phyloP scores from a whole-genome alignment of 202 grass and related monocot genomes.

The Schoenoplectus tabernaemontani region DNA sequence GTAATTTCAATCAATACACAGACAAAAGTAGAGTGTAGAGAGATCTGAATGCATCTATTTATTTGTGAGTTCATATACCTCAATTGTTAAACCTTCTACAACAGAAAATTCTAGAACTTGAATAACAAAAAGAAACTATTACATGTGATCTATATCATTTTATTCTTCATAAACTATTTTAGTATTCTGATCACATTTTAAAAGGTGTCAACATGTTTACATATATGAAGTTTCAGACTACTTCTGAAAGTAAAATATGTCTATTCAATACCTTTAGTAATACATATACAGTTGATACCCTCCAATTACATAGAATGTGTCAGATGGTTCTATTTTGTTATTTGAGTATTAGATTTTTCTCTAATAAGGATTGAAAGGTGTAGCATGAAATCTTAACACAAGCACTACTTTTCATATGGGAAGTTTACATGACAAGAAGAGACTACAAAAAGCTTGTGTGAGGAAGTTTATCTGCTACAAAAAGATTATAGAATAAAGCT shows the following conservation, averaged over 20 bases:
- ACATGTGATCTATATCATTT: not conserved
- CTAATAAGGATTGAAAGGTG: not conserved
- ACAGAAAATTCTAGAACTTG: not conserved
- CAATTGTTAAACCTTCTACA: not conserved
- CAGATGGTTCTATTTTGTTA: not conserved
- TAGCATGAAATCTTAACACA: not conserved
- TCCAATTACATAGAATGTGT: too few relatives aligned
- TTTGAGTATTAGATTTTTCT: not conserved
- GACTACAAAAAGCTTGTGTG: too few relatives aligned
- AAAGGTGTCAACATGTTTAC: not conserved
- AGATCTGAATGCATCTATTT: not conserved
- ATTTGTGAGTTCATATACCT: not conserved
- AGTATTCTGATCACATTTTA: not conserved
- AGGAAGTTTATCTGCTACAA: too few relatives aligned
- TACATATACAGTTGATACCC: not conserved
- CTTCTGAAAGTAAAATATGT: not conserved
- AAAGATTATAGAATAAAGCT: too few relatives aligned
- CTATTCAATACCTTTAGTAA: not conserved
- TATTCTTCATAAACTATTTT: not conserved
- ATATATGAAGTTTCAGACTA: not conserved
- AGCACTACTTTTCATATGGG: not conserved
- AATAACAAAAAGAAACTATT: not conserved
- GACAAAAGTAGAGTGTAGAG: not conserved
- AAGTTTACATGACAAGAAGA: not conserved
- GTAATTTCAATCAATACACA: not conserved